Evolutionary conservation across 2,329 filamentous ascomycete genomes (phyloP).

Genomic region (Penicillium freii): DNA sequence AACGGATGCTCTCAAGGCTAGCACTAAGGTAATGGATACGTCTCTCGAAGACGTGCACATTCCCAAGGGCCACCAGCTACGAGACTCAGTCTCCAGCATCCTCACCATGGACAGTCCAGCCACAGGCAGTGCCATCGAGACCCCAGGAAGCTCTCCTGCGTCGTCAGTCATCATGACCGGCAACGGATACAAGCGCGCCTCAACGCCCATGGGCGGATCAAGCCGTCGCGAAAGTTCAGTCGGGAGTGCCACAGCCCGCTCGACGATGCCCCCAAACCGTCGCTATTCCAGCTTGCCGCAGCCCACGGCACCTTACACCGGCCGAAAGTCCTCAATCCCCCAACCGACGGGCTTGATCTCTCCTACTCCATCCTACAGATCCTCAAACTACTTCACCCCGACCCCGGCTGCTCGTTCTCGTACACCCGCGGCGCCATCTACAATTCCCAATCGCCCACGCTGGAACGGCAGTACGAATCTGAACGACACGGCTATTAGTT

Average conservation of each 20-base stretch:
- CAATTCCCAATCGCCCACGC: constrained; percentile 59
- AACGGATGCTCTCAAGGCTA: constrained; percentile 72
- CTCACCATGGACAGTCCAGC: constrained; percentile 77
- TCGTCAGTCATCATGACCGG: constrained; percentile 61
- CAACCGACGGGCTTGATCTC: constrained; percentile 33
- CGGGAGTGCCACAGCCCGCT: constrained; percentile 40
- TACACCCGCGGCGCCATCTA: constrained; percentile 44
- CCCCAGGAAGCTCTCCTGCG: constrained; percentile 68
- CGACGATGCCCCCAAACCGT: constrained; percentile 41
- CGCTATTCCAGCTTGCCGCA: constrained; percentile 52
- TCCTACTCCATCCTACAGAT: constrained; percentile 34
- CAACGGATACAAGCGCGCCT: constrained; percentile 48
- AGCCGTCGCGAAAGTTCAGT: constrained; percentile 50
- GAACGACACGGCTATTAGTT: constrained; percentile 62
- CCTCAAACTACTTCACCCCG: constrained; percentile 52
- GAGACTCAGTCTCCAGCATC: constrained; percentile 91
- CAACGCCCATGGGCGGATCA: constrained; percentile 46
- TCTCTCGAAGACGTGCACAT: constrained; percentile 68
- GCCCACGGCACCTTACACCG: constrained; percentile 27
- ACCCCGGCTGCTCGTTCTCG: constrained; percentile 47
- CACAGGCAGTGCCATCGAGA: constrained; percentile 66
- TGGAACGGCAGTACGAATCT: constrained; percentile 71
- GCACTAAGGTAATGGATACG: constrained; percentile 74
- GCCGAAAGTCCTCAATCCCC: constrained; percentile 40
- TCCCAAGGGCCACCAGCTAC: constrained; percentile 67